phyloP scores from a whole-genome alignment of 208 protist species.

The Strigomonas culicis region DNA sequence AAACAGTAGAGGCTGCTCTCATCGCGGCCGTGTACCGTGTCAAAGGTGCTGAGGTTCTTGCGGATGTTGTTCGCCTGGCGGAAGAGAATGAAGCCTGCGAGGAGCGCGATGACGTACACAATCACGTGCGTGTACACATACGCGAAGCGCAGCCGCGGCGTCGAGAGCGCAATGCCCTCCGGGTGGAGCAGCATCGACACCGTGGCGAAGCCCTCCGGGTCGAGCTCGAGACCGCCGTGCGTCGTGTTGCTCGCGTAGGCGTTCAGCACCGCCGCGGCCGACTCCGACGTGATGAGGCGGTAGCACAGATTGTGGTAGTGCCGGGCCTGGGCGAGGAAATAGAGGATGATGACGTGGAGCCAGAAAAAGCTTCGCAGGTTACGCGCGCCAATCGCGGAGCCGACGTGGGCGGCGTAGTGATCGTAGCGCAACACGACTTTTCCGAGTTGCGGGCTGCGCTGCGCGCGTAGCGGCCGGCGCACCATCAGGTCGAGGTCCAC shows the following conservation, averaged over 20 bases:
- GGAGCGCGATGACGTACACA: not conserved
- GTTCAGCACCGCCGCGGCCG: not conserved
- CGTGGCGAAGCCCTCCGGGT: too few relatives aligned
- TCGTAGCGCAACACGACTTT: slow-evolving; percentile 7
- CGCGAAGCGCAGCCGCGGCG: not conserved
- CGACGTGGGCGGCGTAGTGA: slow-evolving; percentile 8
- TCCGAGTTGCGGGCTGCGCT: not conserved
- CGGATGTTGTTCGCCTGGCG: not conserved
- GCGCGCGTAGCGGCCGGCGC: not conserved
- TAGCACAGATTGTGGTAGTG: not conserved
- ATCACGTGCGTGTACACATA: not conserved
- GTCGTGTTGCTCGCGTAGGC: too few relatives aligned
- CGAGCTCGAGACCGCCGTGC: too few relatives aligned
- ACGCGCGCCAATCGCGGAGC: slow-evolving; percentile 2
- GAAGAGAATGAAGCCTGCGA: not conserved
- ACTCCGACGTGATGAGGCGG: not conserved
- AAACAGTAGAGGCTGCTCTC: slow-evolving; percentile 11
- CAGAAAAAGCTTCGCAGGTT: slow-evolving; percentile 2
- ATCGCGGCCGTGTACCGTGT: not conserved
- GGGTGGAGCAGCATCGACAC: too few relatives aligned
- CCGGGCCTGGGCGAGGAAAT: not conserved
- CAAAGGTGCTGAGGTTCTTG: slow-evolving; percentile 1
- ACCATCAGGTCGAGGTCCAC: not conserved
- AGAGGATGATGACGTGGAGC: not conserved
- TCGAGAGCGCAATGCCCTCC: not conserved